Conservation (phyloP, 2,329 filamentous ascomycete species). For the Beauveria pseudobassiana region DNA sequence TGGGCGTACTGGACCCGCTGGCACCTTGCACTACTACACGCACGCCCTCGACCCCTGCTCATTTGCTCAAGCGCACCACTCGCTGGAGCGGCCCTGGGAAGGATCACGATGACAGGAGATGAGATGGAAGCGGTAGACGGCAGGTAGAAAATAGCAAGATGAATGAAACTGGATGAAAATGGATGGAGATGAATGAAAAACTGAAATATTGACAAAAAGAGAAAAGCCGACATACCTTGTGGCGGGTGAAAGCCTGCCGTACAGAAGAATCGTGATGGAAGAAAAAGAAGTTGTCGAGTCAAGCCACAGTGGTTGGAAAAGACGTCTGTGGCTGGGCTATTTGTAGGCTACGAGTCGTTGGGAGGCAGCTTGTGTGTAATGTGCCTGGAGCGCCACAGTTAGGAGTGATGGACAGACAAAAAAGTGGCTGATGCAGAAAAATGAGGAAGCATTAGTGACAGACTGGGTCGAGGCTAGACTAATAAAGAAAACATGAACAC, state of each 20-base stretch:
- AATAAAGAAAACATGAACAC: neutral
- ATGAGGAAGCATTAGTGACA: neutral
- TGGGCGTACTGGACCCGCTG: neutral
- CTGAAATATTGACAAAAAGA: neutral
- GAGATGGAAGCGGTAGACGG: neutral
- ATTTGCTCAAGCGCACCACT: neutral
- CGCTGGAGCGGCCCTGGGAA: neutral
- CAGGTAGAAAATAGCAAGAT: neutral
- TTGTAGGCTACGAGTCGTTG: constrained; percentile 1
- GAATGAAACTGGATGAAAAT: neutral
- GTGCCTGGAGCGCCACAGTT: neutral
- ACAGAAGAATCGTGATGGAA: neutral
- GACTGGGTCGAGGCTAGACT: neutral
- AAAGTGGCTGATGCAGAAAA: neutral
- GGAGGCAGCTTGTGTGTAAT: neutral
- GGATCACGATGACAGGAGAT: neutral
- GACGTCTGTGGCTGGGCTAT: constrained; percentile 6
- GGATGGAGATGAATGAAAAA: neutral
- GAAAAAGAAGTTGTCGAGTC: neutral
- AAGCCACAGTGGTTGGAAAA: neutral
- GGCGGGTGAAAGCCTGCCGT: neutral
- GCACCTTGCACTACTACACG: neutral
- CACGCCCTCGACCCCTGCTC: constrained; percentile 2
- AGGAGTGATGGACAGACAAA: neutral
- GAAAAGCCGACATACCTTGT: neutral